These are phyloP conservation scores for Hanseniaspora jakobsenii DNA, from an alignment of 805 yeast species.

Conservation along the genomic window DNA sequence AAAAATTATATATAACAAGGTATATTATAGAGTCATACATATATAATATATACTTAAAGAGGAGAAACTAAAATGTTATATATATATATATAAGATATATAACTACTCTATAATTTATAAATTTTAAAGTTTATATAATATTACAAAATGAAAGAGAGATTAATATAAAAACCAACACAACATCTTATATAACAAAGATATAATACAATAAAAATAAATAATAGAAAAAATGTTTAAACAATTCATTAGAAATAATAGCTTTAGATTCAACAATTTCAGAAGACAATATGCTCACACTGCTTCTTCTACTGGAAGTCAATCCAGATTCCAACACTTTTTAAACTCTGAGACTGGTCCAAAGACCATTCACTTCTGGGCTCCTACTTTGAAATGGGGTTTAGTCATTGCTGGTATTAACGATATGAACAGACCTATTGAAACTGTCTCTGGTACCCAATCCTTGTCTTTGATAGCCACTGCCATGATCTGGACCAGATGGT, in stretches of 20 bases:
- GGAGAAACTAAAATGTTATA: too few species aligned
- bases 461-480: conserved; percentile 80
- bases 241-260: conserved; percentile 7
- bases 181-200: too few species aligned
- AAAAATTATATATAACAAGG: too few species aligned
- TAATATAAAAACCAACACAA: too few species aligned
- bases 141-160: too few species aligned
- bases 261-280: conserved; percentile 3
- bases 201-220: not conserved
- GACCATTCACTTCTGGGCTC: conserved; percentile 96
- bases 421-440: conserved; percentile 80
- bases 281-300: conserved; percentile 12
- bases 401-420: conserved; percentile 88
- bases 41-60: too few species aligned
- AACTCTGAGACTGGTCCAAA: conserved; percentile 88
- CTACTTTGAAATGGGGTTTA: conserved; percentile 67
- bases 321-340: conserved; percentile 57
- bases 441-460: conserved; percentile 61
- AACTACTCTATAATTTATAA: too few species aligned
- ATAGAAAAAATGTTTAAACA: conserved; percentile 6
- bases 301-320: conserved; percentile 17
- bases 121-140: too few species aligned
- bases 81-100: too few species aligned
- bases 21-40: too few species aligned
- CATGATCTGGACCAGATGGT: conserved; percentile 96